Base-by-base conservation (phyloP, 371 early-diverging fungal genomes). In the Mortierella sp. region DNA sequence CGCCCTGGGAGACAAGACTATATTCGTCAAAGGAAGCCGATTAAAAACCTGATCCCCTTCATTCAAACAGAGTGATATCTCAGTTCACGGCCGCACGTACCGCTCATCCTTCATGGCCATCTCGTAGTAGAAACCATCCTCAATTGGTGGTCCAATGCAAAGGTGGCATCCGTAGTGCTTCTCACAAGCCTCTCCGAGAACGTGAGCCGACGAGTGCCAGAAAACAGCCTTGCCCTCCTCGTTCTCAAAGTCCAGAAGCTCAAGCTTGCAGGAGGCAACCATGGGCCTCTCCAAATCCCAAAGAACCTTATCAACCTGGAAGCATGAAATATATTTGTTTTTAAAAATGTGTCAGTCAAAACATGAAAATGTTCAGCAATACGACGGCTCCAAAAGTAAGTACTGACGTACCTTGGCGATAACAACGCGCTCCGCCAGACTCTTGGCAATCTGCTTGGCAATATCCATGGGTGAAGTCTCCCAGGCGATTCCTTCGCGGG, bases 191-290 rank as follows among this genome's bases (percentile, higher is more conserved):
- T 98, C 98, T 60, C 99, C 99, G 51, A 99, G 84, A 78, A 99
- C 92, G 83, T 99, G 99, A 3, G 99, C 99, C 72, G 96, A 95
- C n/a, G 98, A 98, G 81, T 99, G 99, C 99, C 99, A 99, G 82
- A 98, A 99, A 15, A 99, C 99, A 78, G 87, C 86, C 82, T 60
- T 68, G 80, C 94, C 99, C 64, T 98, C 99, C 26, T 92, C 89
- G 53, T 93, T 80, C 43, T 98, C 98, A 88, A 99, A 99, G 66
- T 96, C 98, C 28, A 99, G 83, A 41, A 99, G 87, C 81, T 98
- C 94, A 54, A 99, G 82, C 54, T 68, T 78, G 83, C 93, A 92
- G 49, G 91, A 90, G 32, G 72, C 69, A 79, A 96, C 95, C 19
- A 99, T 68, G 44, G 96, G 96, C 53, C 99, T 89, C 63, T 85